Base-by-base conservation (phyloP, 2,329 filamentous ascomycete species). In the Westerdykella aurantiaca region DNA sequence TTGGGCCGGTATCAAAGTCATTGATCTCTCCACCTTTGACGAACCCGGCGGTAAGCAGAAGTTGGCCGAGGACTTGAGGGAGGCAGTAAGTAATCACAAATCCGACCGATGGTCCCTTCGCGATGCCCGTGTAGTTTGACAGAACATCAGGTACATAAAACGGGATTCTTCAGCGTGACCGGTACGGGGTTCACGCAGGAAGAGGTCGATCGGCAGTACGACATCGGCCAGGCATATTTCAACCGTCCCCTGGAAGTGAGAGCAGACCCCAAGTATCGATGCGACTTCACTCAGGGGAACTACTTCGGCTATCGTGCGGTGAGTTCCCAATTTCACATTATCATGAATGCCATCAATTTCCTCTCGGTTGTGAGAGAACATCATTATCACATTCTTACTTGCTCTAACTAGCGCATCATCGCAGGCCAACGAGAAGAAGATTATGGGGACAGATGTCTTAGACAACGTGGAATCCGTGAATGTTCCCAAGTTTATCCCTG, bases 21-120 rank as follows among this genome's bases (percentile, higher is more conserved):
- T 64, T 41, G 56, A 62, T 49, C 67, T 82, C 0, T 71, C 72
- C 13, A 68, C 69, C 13, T 81, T 78, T 49, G 74, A 80, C 23
- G 61, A 72, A 14, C 75, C 76, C 0, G 74, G 71, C 2, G 77
- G 77, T 3, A 80, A 79, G 51, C 61, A 78, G 40, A 68, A 66
- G 31, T 66, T 82, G 0, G 76, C 77, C 1, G 68, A 72, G 34
- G 74, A 80, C 46, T 66, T 82, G 0, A 70, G 74, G 21, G 74
- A 80, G 39, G 78, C 78, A 2, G 73, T 78, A 46, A 17, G 45
- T 41, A 35, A 21, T 21, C 18, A 12, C 25, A 39, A 11, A 34
- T 12, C 38, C 21, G 13, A 38, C 35, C 7, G n/a, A 33, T 13
- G 12, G 18, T 6, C 18, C 18, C 18, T 21, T 21, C 18, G 18